Conservation (phyloP, 345 rosid genomes). For the Psidium guajava region DNA sequence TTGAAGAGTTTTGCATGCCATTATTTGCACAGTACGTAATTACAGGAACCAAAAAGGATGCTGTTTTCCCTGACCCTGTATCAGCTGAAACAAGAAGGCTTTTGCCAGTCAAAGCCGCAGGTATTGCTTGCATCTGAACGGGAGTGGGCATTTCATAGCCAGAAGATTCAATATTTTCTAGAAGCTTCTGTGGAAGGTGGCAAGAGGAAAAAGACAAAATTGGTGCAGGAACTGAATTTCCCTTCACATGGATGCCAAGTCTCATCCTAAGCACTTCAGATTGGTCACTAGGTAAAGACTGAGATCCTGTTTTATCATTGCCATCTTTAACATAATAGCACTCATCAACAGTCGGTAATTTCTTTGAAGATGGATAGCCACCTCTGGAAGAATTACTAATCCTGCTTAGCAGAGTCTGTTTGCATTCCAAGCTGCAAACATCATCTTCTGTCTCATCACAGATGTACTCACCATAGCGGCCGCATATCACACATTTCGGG, state of each 20-base stretch:
- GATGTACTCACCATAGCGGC: conserved; percentile 86
- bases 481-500: conserved; percentile 63
- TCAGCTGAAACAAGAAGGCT: conserved; percentile 76
- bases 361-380: neutral
- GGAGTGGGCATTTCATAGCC: conserved; percentile 77
- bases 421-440: conserved; percentile 87
- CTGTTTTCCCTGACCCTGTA: conserved; percentile 91
- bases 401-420: conserved; percentile 31
- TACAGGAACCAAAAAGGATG: conserved; percentile 73
- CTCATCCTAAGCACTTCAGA: conserved; percentile 49
- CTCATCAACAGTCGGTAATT: conserved; percentile 58
- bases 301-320: conserved; percentile 9
- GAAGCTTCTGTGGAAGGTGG: conserved; percentile 44
- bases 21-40: conserved; percentile 44
- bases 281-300: conserved; percentile 20
- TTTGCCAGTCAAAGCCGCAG: conserved; percentile 54
- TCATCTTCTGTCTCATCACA: conserved; percentile 82
- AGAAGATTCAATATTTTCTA: conserved; percentile 55
- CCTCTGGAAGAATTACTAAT: conserved; percentile 4
- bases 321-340: conserved; percentile 63
- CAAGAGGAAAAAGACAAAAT: conserved; percentile 60
- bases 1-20: conserved; percentile 15
- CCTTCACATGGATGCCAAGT: conserved; percentile 62
- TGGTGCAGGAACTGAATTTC: conserved; percentile 44
- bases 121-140: conserved; percentile 86